Base-by-base conservation (phyloP, 2,329 filamentous ascomycete species). In the Myriosclerotinia duriaeana region DNA sequence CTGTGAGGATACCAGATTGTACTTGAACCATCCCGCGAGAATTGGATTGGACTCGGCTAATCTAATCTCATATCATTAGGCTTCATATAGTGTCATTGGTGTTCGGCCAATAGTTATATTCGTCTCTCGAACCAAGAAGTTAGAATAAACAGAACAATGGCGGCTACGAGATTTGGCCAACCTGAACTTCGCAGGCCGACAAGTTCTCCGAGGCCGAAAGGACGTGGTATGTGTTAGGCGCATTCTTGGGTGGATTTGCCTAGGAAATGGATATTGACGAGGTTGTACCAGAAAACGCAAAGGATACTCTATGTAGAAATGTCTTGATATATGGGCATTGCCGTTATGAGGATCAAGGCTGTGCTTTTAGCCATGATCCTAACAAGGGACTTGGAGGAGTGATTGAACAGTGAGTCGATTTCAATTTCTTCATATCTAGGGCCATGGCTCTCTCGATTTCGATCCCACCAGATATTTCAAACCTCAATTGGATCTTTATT, bases 281-380 rank as follows among this genome's bases (percentile, higher is more conserved):
- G 30, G 55, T 34, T 56, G 66, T 66, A 55, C 66, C 71, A 90
- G 89, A 91, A 80, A 91, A 90, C 78, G 82, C 86, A 63, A 96
- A 94, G 80, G 93, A 96, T 77, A 96, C 92, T 8, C 85, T 94
- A 66, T 97, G 93, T 80, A 89, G 93, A 76, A 97, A 97, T 79
- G 89, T 97, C 69, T 85, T 93, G 69, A 96, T 97, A 74, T 97
- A 96, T 78, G 93, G 93, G 66, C 91, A 94, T 79, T 97, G 93
- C 78, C 89, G 92, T 71, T 96, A 93, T 79, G 91, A 96, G 80
- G 92, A 96, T 76, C 89, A 91, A 80, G 92, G 85, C 68, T 97
- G 93, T 79, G 88, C 90, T 71, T 97, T 96, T 80, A 95, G 93
- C 76, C 93, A 97, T 79, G 91, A 95, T 72, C 86, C 87, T 67